Base-by-base conservation (phyloP, 768 basidiomycete genomes). In the Boletus pseudopeckii region DNA sequence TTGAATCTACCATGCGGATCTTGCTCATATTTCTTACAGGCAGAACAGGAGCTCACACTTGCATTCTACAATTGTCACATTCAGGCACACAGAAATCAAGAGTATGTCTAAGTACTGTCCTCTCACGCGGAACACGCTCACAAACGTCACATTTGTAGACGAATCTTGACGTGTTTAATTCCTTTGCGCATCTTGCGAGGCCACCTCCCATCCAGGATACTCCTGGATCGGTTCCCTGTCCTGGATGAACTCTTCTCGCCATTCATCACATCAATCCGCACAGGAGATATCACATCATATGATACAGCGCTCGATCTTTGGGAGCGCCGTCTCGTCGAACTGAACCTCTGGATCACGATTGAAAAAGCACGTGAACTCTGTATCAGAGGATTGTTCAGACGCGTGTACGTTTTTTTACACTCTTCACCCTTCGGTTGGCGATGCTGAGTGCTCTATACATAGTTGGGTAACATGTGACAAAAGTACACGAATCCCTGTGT, bases 281-380 rank as follows among this genome's bases (percentile, higher is more conserved):
- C 69, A 17, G 93, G 95, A 1, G 83, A 97, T 63, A 76, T 98
- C 18, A 73, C 79, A 26, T 77, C 76, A n/a, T 99, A 90, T 60
- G 97, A 99, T 64, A 62, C 73, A 13, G 85, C 92, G 1, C 76
- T 99, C 15, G 83, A 86, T 55, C 76, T 70, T 47, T 80, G 75
- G 73, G 90, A 96, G 66, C 74, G 77, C 44, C 74, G 85, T 40
- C 79, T 98, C 7, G 81, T 97, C n/a, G 87, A 90, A 48, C 78
- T 94, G 44, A 95, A 91, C 57, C 76, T 93, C 8, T 94, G 86
- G 79, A 77, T 97, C 13, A 86, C 88, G 2, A 75, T 98, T 1
- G 96, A 98, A 71, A 85, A 86, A 56, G 92, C 89, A 9, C 75
- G 96, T 38, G 94, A 97, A 68, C 77, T 91, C 5, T 95, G 92